phyloP scores from a whole-genome alignment of 352 stramenopile species.

The Pythium periplocum region DNA sequence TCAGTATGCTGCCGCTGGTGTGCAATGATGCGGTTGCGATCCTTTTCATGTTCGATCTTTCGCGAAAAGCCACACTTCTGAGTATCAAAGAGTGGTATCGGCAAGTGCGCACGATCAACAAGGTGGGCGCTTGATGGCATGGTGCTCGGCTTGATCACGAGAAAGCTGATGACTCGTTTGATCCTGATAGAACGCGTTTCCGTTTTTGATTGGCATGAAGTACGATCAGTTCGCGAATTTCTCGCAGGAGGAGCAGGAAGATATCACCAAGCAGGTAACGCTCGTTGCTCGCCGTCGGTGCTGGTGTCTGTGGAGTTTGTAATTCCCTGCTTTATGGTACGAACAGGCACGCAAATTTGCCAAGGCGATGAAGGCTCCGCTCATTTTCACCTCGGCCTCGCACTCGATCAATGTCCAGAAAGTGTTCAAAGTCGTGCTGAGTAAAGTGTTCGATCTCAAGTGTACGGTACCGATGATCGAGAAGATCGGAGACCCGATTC shows the following conservation, averaged over 20 bases:
- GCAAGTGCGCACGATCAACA: conserved; percentile 88
- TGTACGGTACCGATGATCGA: conserved; percentile 92
- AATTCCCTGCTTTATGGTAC: neutral
- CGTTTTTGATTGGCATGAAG: conserved; percentile 94
- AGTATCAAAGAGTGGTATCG: conserved; percentile 93
- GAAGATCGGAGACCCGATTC: conserved; percentile 88
- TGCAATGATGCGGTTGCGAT: conserved; percentile 94
- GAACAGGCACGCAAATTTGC: conserved; percentile 89
- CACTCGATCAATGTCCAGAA: conserved; percentile 96
- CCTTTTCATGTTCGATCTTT: conserved; percentile 96
- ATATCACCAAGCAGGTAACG: conserved; percentile 90
- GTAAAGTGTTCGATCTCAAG: conserved; percentile 93
- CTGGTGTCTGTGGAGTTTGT: neutral
- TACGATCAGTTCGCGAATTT: conserved; percentile 93
- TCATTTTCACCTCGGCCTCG: conserved; percentile 92
- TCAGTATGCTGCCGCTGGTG: conserved; percentile 92
- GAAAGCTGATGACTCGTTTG: neutral
- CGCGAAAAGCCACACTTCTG: conserved; percentile 88
- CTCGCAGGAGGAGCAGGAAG: conserved; percentile 87
- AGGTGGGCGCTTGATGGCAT: conserved; percentile 29
- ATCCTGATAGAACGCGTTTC: conserved; percentile 77
- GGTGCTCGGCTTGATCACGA: no score
- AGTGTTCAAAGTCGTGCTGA: conserved; percentile 93
- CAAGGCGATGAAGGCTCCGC: conserved; percentile 92
- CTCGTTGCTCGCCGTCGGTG: neutral